Percentiles rank a stretch among this genome's conserved stretches.
phyloP scores from a whole-genome alignment of 441 rosid species.

The Populus trichocarpa region DNA sequence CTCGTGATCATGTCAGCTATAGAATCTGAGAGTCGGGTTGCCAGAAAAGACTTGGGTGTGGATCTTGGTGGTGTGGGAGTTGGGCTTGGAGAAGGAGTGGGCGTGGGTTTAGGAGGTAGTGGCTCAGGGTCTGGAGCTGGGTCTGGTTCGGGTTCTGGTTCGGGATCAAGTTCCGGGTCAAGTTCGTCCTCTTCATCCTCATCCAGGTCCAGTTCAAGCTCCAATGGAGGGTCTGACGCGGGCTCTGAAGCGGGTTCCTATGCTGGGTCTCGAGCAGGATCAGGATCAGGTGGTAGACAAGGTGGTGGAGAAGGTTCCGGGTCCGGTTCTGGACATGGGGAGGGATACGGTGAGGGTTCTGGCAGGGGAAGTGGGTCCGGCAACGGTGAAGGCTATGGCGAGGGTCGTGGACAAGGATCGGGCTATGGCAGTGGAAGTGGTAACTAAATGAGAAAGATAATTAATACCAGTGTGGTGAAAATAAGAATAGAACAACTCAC shows the following conservation, averaged over 20 bases:
- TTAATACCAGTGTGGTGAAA: not conserved
- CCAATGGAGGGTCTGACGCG: slow-evolving; percentile 53
- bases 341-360: slow-evolving; percentile 34
- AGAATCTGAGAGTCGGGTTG: slow-evolving; percentile 45
- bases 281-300: slow-evolving; percentile 27
- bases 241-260: slow-evolving; percentile 60
- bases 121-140: slow-evolving; percentile 15
- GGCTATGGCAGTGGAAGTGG: not conserved
- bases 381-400: not conserved
- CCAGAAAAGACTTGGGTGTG: slow-evolving; percentile 59
- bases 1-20: slow-evolving; percentile 28
- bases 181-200: slow-evolving; percentile 20
- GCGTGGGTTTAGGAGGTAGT: slow-evolving; percentile 15
- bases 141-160: slow-evolving; percentile 16
- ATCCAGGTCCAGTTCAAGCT: slow-evolving; percentile 12
- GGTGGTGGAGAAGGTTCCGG: slow-evolving; percentile 41
- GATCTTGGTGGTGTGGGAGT: slow-evolving; percentile 40
- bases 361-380: slow-evolving; percentile 3
- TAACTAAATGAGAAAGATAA: not conserved
- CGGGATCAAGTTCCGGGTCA: slow-evolving; percentile 41
- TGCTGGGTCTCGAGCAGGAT: slow-evolving; percentile 53
- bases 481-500: not conserved
- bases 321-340: slow-evolving; percentile 32
- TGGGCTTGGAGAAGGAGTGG: slow-evolving; percentile 18
- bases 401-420: not conserved